phyloP scores from a whole-genome alignment of 257 asterid genomes.

The Nemophila menziesii region DNA sequence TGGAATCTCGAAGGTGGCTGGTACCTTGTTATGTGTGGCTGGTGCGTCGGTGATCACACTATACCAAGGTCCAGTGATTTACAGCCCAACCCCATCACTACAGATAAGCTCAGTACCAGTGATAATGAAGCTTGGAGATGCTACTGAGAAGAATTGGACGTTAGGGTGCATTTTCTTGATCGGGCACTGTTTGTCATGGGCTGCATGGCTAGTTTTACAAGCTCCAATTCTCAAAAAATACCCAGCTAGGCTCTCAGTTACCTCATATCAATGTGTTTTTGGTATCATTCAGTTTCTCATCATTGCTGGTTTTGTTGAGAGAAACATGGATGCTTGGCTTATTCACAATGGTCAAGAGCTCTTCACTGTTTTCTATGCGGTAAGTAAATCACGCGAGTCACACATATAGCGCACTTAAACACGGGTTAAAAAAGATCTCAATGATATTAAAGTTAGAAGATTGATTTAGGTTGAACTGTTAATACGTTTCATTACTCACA shows the following conservation, averaged over 20 bases:
- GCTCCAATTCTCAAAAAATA: constrained; percentile 71
- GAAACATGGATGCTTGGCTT: constrained; percentile 84
- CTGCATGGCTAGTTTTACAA: constrained; percentile 90
- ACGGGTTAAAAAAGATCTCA: too few relatives aligned
- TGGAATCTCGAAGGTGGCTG: constrained; percentile 72
- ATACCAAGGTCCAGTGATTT: constrained; percentile 84
- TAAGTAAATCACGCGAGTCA: constrained; percentile 17
- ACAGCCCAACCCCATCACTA: constrained; percentile 54
- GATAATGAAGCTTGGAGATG: constrained; percentile 41
- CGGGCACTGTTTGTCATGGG: constrained; percentile 94
- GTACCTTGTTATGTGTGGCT: constrained; percentile 74
- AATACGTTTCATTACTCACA: too few relatives aligned
- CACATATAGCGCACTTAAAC: too few relatives aligned
- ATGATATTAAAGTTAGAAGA: too few relatives aligned
- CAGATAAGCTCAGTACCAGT: constrained; percentile 14
- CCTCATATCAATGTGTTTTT: constrained; percentile 83
- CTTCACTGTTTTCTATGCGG: constrained; percentile 91
- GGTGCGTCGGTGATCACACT: constrained; percentile 95
- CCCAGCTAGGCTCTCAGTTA: constrained; percentile 87
- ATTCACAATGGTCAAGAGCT: constrained; percentile 78
- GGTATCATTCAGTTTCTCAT: constrained; percentile 75
- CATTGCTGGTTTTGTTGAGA: constrained; percentile 72
- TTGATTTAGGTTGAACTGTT: too few relatives aligned
- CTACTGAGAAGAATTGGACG: constrained; percentile 74
- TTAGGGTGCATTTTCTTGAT: constrained; percentile 82